A percentile compares a stretch with the other conserved stretches of the same genome.
phyloP scores from a whole-genome alignment of 2,329 filamentous ascomycete species.

The Pseudovirgaria hyperparasitica region DNA sequence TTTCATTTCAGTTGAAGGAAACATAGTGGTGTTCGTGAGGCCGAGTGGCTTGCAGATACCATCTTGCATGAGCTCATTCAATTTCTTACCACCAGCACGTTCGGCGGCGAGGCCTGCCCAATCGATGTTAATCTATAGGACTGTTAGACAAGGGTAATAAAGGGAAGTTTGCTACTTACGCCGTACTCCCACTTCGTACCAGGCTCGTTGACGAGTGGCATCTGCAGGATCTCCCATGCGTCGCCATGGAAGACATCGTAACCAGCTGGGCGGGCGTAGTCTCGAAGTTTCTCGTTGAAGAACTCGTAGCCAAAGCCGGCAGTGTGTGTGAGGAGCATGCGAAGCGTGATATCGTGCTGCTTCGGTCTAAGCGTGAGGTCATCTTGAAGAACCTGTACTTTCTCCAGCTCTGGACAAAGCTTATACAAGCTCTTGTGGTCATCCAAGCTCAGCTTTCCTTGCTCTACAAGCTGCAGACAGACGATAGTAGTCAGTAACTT shows the following conservation, averaged over 20 bases:
- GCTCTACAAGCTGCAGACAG: slow-evolving; percentile 21
- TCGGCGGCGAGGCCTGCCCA: slow-evolving; percentile 34
- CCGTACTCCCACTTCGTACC: slow-evolving; percentile 47
- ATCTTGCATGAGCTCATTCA: slow-evolving; percentile 32
- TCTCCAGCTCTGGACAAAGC: slow-evolving; percentile 20
- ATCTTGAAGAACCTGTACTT: slow-evolving; percentile 21
- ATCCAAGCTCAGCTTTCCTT: slow-evolving; percentile 16
- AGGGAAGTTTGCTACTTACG: slow-evolving; percentile 5
- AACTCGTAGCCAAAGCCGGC: slow-evolving; percentile 37
- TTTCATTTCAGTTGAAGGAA: slow-evolving; percentile 44
- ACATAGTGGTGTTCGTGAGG: slow-evolving; percentile 40
- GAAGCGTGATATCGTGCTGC: slow-evolving; percentile 32
- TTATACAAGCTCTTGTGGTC: slow-evolving; percentile 14
- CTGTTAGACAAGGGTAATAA: neutral
- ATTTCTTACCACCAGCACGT: slow-evolving; percentile 25
- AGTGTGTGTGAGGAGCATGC: slow-evolving; percentile 37
- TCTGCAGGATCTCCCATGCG: slow-evolving; percentile 34
- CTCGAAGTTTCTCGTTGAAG: slow-evolving; percentile 30
- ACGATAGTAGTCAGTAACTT: slow-evolving; percentile 20
- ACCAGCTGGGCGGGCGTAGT: slow-evolving; percentile 37
- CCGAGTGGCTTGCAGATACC: slow-evolving; percentile 32
- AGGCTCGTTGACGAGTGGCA: slow-evolving; percentile 48
- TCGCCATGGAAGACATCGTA: slow-evolving; percentile 46
- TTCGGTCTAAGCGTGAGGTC: slow-evolving; percentile 23
- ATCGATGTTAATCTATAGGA: slow-evolving; percentile 31